Base-by-base conservation (phyloP, 1,139 yeast species). In the Pichia sp. region DNA sequence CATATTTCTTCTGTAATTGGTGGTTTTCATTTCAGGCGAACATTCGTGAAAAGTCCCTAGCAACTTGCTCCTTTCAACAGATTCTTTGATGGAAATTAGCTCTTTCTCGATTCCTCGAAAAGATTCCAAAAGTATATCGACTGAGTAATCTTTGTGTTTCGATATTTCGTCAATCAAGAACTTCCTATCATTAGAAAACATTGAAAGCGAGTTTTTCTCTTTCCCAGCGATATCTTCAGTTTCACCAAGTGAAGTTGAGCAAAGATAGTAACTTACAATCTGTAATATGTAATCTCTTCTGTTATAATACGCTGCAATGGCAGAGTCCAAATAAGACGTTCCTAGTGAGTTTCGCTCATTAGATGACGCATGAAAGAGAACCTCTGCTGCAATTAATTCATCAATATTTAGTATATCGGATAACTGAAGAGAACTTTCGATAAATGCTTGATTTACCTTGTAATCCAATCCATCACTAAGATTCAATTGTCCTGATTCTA, bases 271-370 rank as follows among this genome's bases (percentile, higher is more conserved):
- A 7, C 88, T 82, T 29, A 85, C 75, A 41, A 89, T 81, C 62
- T 87, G 88, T 50, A 92, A 70, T 23, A 90, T 82, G 62, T 81
- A 86, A 64, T 83, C 86, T 52, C 84, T 77, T 62, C 97, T 78
- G 54, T 81, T 71, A 65, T 83, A 88, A 66, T 80, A 90, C 6
- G 82, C 76, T n/a, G 87, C 80, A 60, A 84, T 78, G 1, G 93
- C 96, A 36, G 84, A 78, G 62, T 89, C 95, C 5, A 78, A 64
- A 29, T 84, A 74, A 1, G 78, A 72, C 6, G 83, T 72, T 4
- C 88, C 90, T 34, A 79, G 74, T 45, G 78, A 67, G 3, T 54
- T 65, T 47, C 69, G 70, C 15, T 76, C 71, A 19, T 76, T 72
- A 2, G 70, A 68, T 5, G 75, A 66, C 3, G 88, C 77, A 59